Evolutionary conservation across 2,329 filamentous ascomycete species (phyloP).

Genomic region (Calonectria ilicicola): DNA sequence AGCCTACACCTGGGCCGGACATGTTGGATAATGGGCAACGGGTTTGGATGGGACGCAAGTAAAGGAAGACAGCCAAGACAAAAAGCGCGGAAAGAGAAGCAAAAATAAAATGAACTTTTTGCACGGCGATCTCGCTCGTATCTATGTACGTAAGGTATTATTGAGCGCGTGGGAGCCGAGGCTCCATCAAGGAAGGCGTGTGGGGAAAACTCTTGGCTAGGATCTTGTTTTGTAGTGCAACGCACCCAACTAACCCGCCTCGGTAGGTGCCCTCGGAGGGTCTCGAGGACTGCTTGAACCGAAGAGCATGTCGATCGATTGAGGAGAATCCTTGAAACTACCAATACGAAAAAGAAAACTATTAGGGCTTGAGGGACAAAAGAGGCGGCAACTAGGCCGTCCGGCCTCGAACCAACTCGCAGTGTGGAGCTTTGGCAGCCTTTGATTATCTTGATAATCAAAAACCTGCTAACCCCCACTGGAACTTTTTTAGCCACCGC

Average conservation of each 20-base stretch:
- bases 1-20: neutral
- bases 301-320: neutral
- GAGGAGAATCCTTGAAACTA: no score
- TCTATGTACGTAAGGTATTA: slow-evolving; percentile 9
- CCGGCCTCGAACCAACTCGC: neutral
- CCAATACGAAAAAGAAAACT: neutral
- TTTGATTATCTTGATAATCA: slow-evolving; percentile 30
- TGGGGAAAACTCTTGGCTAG: slow-evolving; percentile 7
- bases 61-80: neutral
- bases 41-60: neutral
- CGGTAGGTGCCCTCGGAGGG: neutral
- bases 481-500: slow-evolving; percentile 2
- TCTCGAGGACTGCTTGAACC: neutral
- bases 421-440: neutral
- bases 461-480: slow-evolving; percentile 13
- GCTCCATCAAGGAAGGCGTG: slow-evolving; percentile 7
- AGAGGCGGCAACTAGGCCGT: neutral
- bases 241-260: neutral
- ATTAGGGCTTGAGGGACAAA: neutral
- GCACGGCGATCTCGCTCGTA: neutral
- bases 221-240: neutral
- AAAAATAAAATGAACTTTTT: neutral
- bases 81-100: neutral
- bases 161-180: slow-evolving; percentile 4
- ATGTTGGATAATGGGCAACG: neutral